phyloP scores from a whole-genome alignment of 2,329 filamentous ascomycete species.

The Stemphylium beticola region DNA sequence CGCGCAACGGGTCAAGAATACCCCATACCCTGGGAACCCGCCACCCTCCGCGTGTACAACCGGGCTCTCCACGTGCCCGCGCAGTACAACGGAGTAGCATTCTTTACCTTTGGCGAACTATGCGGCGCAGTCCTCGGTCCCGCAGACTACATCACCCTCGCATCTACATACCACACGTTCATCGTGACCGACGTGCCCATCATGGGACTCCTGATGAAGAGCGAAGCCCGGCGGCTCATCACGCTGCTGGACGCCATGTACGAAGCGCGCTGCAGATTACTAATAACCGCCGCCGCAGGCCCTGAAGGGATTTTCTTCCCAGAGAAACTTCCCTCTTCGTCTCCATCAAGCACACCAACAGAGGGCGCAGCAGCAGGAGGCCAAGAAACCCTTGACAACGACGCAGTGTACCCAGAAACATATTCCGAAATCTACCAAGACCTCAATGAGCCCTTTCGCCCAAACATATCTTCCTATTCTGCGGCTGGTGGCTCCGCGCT shows the following conservation, averaged over 20 bases:
- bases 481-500: conserved; percentile 40
- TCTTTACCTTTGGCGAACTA: conserved; percentile 72
- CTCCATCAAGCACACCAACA: background rate
- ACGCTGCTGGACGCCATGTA: conserved; percentile 78
- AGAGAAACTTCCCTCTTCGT: conserved; percentile 17
- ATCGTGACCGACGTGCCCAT: conserved; percentile 74
- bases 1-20: conserved; percentile 39
- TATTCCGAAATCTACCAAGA: conserved; percentile 80
- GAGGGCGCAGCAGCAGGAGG: conserved; percentile 3
- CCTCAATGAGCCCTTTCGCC: conserved; percentile 75
- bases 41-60: conserved; percentile 65
- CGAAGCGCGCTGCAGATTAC: conserved; percentile 78
- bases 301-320: conserved; percentile 83
- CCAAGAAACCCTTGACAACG: conserved; percentile 37
- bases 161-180: conserved; percentile 79
- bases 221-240: conserved; percentile 81
- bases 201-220: conserved; percentile 72
- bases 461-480: conserved; percentile 73
- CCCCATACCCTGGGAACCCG: conserved; percentile 52
- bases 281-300: conserved; percentile 69
- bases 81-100: conserved; percentile 63
- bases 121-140: conserved; percentile 71
- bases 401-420: conserved; percentile 69
- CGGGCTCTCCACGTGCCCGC: conserved; percentile 66
- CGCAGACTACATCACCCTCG: conserved; percentile 82